A percentile compares a stretch with the other conserved stretches of the same genome.
Conservation (phyloP, 2,329 filamentous ascomycete species). For the Metarhizium guizhouense region DNA sequence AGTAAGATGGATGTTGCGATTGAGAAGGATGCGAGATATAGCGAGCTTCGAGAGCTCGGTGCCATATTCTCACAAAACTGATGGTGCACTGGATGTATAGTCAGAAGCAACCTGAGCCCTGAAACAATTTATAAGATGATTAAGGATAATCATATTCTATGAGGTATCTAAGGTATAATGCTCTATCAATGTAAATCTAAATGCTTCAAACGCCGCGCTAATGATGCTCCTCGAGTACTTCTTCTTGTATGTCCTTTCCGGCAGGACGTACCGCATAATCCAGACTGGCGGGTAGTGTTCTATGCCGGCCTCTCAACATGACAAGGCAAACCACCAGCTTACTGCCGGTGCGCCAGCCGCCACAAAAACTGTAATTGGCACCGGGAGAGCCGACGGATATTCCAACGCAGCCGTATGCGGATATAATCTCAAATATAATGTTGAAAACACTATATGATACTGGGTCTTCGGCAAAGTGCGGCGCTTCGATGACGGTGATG, state of each 20-base stretch:
- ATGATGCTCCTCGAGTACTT: conserved; percentile 3
- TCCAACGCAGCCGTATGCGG: conserved; percentile 53
- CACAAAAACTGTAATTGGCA: conserved; percentile 45
- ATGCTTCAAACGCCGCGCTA: too few species aligned
- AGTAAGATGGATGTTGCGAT: conserved; percentile 22
- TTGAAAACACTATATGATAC: conserved; percentile 49
- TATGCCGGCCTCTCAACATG: conserved; percentile 46
- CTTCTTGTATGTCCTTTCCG: conserved; percentile 16
- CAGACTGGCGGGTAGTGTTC: conserved; percentile 42
- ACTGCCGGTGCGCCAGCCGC: conserved; percentile 43
- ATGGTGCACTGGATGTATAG: background rate
- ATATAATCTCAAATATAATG: conserved; percentile 48
- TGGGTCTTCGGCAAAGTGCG: conserved; percentile 28
- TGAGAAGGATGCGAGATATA: conserved; percentile 25
- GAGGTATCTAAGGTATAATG: too few species aligned
- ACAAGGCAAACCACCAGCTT: conserved; percentile 51
- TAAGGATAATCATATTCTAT: too few species aligned
- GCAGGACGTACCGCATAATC: conserved; percentile 44
- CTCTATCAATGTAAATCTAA: too few species aligned
- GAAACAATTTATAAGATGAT: too few species aligned
- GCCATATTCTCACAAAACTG: conserved; percentile 13
- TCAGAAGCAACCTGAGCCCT: too few species aligned
- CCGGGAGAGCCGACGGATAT: conserved; percentile 47
- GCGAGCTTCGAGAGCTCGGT: conserved; percentile 19
- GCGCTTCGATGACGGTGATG: conserved; percentile 51